phyloP scores from a whole-genome alignment of 306 rosid species.

The Prunus mume region DNA sequence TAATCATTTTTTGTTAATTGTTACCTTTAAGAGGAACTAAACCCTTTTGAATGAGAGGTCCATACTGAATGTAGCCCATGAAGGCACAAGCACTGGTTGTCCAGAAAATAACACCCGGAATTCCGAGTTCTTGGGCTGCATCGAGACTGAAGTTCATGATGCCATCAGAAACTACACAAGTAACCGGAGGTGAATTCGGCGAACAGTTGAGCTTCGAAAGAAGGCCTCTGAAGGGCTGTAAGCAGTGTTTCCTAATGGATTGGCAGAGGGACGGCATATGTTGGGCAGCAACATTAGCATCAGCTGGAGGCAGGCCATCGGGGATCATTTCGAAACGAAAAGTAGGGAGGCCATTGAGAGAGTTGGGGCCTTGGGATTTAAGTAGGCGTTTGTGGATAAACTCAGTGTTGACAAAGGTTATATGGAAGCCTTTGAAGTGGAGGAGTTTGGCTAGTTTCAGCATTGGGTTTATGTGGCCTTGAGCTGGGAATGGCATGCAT shows the following conservation, averaged over 20 bases:
- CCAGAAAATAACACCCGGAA: slow-evolving; percentile 33
- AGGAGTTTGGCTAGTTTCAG: slow-evolving; percentile 32
- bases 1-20: too few species aligned
- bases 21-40: slow-evolving; percentile 33
- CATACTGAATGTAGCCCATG: slow-evolving; percentile 21
- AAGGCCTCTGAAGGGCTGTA: slow-evolving; percentile 19
- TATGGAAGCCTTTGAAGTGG: slow-evolving; percentile 32
- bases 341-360: too few species aligned
- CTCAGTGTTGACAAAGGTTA: slow-evolving; percentile 38
- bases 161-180: slow-evolving; percentile 17
- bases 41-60: slow-evolving; percentile 16
- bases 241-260: slow-evolving; percentile 10
- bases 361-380: slow-evolving; percentile 23
- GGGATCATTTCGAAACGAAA: too few species aligned
- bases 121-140: slow-evolving; percentile 31
- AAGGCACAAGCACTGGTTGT: slow-evolving; percentile 36
- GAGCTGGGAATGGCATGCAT: slow-evolving; percentile 8
- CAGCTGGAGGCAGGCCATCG: too few species aligned
- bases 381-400: slow-evolving; percentile 35
- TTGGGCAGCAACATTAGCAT: slow-evolving; percentile 23
- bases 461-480: slow-evolving; percentile 30
- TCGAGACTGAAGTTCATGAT: slow-evolving; percentile 21
- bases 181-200: slow-evolving; percentile 4
- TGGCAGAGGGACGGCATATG: slow-evolving; percentile 19
- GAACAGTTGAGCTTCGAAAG: slow-evolving; percentile 14